Base-by-base conservation (phyloP, 441 rosid species). In the Gossypium schwendimanii region DNA sequence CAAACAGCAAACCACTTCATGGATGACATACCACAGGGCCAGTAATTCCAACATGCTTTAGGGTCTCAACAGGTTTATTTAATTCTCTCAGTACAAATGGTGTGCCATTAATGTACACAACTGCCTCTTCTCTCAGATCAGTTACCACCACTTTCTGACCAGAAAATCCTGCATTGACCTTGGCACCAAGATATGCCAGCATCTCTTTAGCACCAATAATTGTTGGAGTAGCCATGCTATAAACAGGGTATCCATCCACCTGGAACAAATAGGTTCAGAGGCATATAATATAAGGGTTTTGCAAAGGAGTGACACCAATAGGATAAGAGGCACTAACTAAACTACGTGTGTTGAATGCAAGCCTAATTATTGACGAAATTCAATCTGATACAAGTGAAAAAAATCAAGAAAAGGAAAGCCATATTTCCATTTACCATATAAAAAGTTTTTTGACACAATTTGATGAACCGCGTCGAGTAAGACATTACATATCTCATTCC, bases 171-270 rank as follows among this genome's bases (percentile, higher is more conserved):
- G 73, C 87, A 71, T 80, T 79, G 45, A 85, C 81, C 76, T 89
- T 83, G 74, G 96, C 91, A 74, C 89, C 91, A 77, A 96, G 85
- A 88, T 87, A 90, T 33, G 90, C 79, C 11, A 96, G 85, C 97
- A 96, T 90, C 84, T 90, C 94, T 82, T 86, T 88, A 63, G 98
- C 96, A 67, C 94, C 97, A 23, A 84, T 69, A 73, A 89, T 88
- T 74, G 94, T 90, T 77, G 98, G 98, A 79, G 98, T 90, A 69
- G 98, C 99, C 99, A 96, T 93, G 84, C 98, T 96, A 80, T 90
- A 96, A 74, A 93, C 97, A 64, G 97, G 97, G 75, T 88, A 89
- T 74, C 89, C 91, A 79, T 90, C 97, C 72, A 91, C 99, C 98
- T 96, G 88, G 81, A 69, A 87, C 39, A 63, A 52, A 77, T 9